Percentiles rank a stretch among this genome's conserved stretches.
Conservation (phyloP, 2,329 filamentous ascomycete species). For the Neonectria coccinea region DNA sequence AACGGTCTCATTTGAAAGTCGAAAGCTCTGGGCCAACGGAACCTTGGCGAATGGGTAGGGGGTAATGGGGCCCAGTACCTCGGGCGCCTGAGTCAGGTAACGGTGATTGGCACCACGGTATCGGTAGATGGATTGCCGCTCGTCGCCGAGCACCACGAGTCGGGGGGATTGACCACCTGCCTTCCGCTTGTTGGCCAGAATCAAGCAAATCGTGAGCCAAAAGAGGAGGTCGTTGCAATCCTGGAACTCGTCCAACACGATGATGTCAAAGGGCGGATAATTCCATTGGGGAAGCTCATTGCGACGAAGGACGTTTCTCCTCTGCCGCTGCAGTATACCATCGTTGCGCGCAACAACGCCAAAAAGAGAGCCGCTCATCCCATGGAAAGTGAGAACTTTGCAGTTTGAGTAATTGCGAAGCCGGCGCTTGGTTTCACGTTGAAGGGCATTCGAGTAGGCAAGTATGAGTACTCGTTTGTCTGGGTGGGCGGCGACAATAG, state of each 20-base stretch:
- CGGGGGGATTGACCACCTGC: not conserved
- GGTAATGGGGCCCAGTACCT: not conserved
- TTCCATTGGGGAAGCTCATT: not conserved
- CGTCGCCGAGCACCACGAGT: not conserved
- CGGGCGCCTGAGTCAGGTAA: not conserved
- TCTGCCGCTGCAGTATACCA: not conserved
- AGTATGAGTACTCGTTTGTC: conserved; percentile 1
- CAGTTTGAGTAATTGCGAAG: not conserved
- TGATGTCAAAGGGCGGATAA: not conserved
- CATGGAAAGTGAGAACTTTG: not conserved
- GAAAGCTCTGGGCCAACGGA: not conserved
- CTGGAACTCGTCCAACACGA: not conserved
- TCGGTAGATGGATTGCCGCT: not conserved
- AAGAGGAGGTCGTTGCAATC: not conserved
- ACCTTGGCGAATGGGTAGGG: not conserved
- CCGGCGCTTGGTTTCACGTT: not conserved
- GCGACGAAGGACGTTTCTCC: not conserved
- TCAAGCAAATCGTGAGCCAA: not conserved
- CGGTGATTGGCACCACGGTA: not conserved
- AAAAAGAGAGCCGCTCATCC: not conserved
- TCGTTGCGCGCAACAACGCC: not conserved
- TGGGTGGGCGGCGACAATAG: conserved; percentile 43
- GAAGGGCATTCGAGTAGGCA: not conserved
- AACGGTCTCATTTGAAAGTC: not conserved
- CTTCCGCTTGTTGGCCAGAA: not conserved